These are phyloP conservation scores for Thozetella sp. DNA, from an alignment of 495 filamentous ascomycete species.

Conservation along the genomic window DNA sequence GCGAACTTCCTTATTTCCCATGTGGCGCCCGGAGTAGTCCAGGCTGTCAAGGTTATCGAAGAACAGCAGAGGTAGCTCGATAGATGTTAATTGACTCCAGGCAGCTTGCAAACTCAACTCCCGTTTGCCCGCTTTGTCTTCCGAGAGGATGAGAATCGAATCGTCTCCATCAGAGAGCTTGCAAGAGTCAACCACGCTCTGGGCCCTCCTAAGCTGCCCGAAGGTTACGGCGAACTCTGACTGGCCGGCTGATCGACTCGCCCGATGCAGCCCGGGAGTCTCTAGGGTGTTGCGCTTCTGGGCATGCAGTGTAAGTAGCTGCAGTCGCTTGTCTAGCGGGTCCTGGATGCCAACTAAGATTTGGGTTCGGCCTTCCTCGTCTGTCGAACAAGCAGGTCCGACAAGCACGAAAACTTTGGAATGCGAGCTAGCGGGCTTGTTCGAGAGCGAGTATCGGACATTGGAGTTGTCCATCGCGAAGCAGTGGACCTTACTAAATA, in stretches of 20 bases:
- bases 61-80: conserved; percentile 49
- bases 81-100: conserved; percentile 64
- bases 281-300: conserved; percentile 28
- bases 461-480: conserved; percentile 65
- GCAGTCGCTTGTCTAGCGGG: conserved; percentile 62
- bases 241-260: conserved; percentile 9
- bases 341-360: conserved; percentile 73
- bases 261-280: conserved; percentile 14
- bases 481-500: conserved; percentile 72
- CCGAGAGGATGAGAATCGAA: conserved; percentile 71
- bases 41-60: conserved; percentile 36
- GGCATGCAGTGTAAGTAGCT: conserved; percentile 64
- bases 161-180: conserved; percentile 69
- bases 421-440: conserved; percentile 44
- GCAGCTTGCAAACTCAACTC: conserved; percentile 75
- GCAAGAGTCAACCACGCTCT: conserved; percentile 73
- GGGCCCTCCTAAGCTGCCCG: conserved; percentile 46
- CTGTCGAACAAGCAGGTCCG: conserved; percentile 54
- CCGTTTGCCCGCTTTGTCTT: conserved; percentile 59
- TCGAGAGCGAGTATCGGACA: conserved; percentile 56
- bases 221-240: conserved; percentile 26
- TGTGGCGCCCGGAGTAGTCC: conserved; percentile 34
- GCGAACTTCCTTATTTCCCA: conserved; percentile 4
- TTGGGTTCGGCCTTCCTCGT: conserved; percentile 47
- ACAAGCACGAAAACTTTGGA: conserved; percentile 67